phyloP scores from a whole-genome alignment of 2,329 filamentous ascomycete genomes.

The Arthroderma uncinatum region DNA sequence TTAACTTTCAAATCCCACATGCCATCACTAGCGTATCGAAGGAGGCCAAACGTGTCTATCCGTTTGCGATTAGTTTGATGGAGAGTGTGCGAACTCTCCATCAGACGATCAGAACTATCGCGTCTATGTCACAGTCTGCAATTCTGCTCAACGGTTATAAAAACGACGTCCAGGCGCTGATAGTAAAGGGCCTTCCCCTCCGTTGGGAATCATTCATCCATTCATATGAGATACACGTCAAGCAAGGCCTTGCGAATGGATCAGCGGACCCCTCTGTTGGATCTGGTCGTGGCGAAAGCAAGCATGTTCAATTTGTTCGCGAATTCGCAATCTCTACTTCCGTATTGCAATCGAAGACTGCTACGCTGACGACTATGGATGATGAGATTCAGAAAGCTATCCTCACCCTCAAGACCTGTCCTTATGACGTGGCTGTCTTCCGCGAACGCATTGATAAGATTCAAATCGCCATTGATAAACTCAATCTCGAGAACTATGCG shows the following conservation, averaged over 20 bases:
- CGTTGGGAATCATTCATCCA: constrained; percentile 98
- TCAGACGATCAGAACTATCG: constrained; percentile 75
- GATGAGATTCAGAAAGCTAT: constrained; percentile 71
- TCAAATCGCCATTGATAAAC: constrained; percentile 85
- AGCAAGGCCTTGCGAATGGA: constrained; percentile 49
- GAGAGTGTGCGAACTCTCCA: constrained; percentile 91
- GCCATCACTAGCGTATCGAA: constrained; percentile 92
- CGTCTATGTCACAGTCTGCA: constrained; percentile 74
- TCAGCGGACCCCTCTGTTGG: constrained; percentile 48
- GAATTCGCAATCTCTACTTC: constrained; percentile 84
- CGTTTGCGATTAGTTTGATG: constrained; percentile 95
- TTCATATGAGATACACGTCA: constrained; percentile 82
- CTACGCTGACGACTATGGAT: constrained; percentile 66
- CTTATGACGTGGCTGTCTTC: constrained; percentile 71
- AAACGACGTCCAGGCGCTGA: constrained; percentile 74
- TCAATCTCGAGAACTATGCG: constrained; percentile 91
- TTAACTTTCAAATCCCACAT: constrained; percentile 88
- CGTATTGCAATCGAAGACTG: constrained; percentile 76
- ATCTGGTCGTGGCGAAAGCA: constrained; percentile 60
- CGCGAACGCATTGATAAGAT: constrained; percentile 70
- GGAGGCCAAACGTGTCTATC: constrained; percentile 96
- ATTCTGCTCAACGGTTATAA: constrained; percentile 82
- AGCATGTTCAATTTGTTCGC: constrained; percentile 91
- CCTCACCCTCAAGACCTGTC: constrained; percentile 69
- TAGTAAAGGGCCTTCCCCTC: constrained; percentile 76